Base-by-base conservation (phyloP, 805 yeast species). In the Metschnikowia peoriensis region DNA sequence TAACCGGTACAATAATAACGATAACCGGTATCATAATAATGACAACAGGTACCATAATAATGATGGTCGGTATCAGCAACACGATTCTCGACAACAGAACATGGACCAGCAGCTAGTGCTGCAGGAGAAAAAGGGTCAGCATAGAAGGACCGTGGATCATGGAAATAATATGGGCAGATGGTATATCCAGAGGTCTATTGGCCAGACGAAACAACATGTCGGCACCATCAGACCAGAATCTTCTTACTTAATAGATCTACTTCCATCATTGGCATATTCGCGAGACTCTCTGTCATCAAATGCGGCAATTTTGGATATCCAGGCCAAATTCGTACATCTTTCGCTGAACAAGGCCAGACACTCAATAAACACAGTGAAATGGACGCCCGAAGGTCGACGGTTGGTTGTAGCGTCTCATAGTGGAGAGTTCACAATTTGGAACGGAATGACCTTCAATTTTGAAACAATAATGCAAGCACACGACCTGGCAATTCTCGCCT, bases 391-490 rank as follows among this genome's bases (percentile, higher is more conserved):
- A 61, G 98, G 97, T 0, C 77, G 97, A 60, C 75, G 99, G 60
- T 74, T 94, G 47, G 76, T 94, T 28, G 96, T 96, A 6, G 96
- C 96, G 0, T 83, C 93, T 29, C 90, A 88, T 71, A 83, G 89
- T 51, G 99, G 99, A 41, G 99, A 94, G 67, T 92, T 94, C 70
- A 92, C 98, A 11, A 75, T 94, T 44, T 94, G 98, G 98, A 91
- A 92, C 67, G 97, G 98, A 10, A 82, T 88, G 77, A 86, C 96
- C 9, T 94, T 93, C 71, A 90, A 89, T 66, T 91, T 94, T 66
- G 99, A 94, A 67, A 89, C 97, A 50, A 91, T 94, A 58, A 94
- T 92, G 96, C 99, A 94, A 74, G 98, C 98, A 1, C 99, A 94
- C 70, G 99, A 94, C 67, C 78, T 87, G 54, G 91, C 97, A 0